Evolutionary conservation across 2,329 filamentous ascomycete species (phyloP), one percentile per base, ranked within the genome.

Genomic region (Alternaria novae-zelandiae): DNA sequence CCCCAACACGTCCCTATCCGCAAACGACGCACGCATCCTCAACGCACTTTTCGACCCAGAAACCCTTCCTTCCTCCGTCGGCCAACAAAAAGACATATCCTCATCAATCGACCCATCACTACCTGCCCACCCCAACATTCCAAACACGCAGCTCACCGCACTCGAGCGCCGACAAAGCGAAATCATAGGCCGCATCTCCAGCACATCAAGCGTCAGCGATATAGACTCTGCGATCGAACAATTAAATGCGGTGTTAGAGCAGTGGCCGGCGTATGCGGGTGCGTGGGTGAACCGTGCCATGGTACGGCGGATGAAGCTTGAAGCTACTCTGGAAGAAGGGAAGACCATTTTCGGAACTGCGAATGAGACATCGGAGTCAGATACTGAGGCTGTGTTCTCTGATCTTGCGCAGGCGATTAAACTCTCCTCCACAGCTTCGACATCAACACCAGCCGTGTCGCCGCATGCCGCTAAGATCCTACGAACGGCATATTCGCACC

Each of bases 261-360:
- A 86, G 23, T 76, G 88, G 57, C 90, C 91, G 4, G 79, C 82
- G 30, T 94, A 94, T 78, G 90, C 91, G 21, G 92, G 90, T 66
- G 90, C 89, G 6, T 86, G 88, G 61, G 91, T 93, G 76, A 94
- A 95, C 78, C 86, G 91, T 54, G 91, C 90, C 3, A 92, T 94
- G 77, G 85, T 90, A 9, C 71, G 86, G 28, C 82, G 90, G 21
- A 82, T 90, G 51, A 79, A 89, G 59, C 88, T 90, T 6, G 74
- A 76, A 64, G 54, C 62, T n/a, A 7, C 63, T n/a, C 8, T 74
- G 4, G 11, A 43, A 47, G n/a, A 30, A 12, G 25, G 26, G 2
- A 54, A 65, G 21, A 59, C 56, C 5, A 66, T 74, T 5, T 78
- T 70, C 66, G 55, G 60, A 6, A 50, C 68, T 25, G n/a, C 68